Evolutionary conservation across 352 stramenopile species (phyloP), one percentile per base, ranked within the genome.

Genomic region (Pythium scleroteichum): DNA sequence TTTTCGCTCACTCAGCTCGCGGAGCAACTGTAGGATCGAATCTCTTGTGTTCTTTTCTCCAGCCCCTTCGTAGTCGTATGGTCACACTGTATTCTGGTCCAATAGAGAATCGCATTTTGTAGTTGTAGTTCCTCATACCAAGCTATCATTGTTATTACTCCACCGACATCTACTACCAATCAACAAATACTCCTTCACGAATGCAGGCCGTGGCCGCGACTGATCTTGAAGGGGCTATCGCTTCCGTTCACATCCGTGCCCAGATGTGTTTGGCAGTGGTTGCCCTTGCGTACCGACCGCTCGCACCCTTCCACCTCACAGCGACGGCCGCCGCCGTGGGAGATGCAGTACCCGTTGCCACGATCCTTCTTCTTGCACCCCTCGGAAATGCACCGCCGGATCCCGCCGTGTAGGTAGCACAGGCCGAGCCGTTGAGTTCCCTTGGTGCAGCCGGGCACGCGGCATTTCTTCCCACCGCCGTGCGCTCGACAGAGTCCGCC

Each of bases 301-400:
- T 71, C 75, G 57, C 87, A 95, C 19, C 66, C 71, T 0, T 69
- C 32, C 26, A 76, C 67, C 22, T 85, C 77, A 48, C 87, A 95
- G 0, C 85, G 82, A 13, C 83, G 74, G 3, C 87, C 87, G 20
- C 85, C 82, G 32, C 85, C 85, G 44, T 94, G 85, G 1, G 80
- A 85, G 59, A 92, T 90, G 68, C 85, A 94, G 46, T 86, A 91
- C 10, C 82, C 85, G 33, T 92, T 92, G 41, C 85, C 85, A 20
- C 85, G 78, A 52, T 92, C 85, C 53, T 92, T 92, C 65, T 92
- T 92, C 58, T 83, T 87, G 56, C 85, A 94, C 4, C 81, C 80
- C 56, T 88, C 76, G 35, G 64, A 77, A 24, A 89, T 75, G 59
- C 80, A 94, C 22, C 79, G 79, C 13, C 85, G 80, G 22, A 94